A percentile compares a stretch with the other conserved stretches of the same genome.
These are phyloP conservation scores for Trichomonascaceae sp. DNA, from an alignment of 1,139 yeast species.

Conservation along the genomic window DNA sequence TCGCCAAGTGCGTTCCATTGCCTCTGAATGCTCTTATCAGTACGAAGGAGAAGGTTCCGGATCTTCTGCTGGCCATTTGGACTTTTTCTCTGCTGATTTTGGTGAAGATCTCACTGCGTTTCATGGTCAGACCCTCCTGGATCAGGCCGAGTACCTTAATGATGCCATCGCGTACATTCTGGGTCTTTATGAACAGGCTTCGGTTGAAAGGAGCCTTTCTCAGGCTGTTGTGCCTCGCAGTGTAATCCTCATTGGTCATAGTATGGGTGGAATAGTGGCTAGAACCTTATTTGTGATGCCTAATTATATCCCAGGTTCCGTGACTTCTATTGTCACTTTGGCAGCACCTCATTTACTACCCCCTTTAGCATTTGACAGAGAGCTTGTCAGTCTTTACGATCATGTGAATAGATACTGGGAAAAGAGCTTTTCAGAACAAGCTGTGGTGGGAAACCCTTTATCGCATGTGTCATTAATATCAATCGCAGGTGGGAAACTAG, in stretches of 20 bases:
- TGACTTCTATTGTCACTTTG: constrained; percentile 66
- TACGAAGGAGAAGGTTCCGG: constrained; percentile 33
- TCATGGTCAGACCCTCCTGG: constrained; percentile 87
- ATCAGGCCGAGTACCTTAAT: constrained; percentile 89
- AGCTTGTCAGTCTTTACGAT: constrained; percentile 59
- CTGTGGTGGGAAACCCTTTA: constrained; percentile 29
- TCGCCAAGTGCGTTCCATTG: constrained; percentile 73
- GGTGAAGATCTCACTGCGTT: constrained; percentile 96
- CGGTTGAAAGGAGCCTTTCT: constrained; percentile 15
- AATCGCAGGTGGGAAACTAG: constrained; percentile 71
- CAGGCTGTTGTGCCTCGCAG: constrained; percentile 31
- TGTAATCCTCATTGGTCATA: constrained; percentile 60
- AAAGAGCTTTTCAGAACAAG: constrained; percentile 38
- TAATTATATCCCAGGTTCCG: constrained; percentile 56
- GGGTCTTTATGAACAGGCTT: constrained; percentile 46
- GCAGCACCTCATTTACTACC: constrained; percentile 84
- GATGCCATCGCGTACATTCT: constrained; percentile 79
- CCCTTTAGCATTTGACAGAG: constrained; percentile 82
- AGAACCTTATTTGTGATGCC: constrained; percentile 70
- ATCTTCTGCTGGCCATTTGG: constrained; percentile 41
- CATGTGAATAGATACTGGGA: constrained; percentile 70
- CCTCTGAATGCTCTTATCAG: constrained; percentile 58
- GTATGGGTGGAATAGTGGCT: constrained; percentile 84
- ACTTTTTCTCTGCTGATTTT: constrained; percentile 86
- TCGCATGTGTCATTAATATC: constrained; percentile 39